phyloP scores from a whole-genome alignment of 495 filamentous ascomycete genomes.

The Entonaema liquescens region DNA sequence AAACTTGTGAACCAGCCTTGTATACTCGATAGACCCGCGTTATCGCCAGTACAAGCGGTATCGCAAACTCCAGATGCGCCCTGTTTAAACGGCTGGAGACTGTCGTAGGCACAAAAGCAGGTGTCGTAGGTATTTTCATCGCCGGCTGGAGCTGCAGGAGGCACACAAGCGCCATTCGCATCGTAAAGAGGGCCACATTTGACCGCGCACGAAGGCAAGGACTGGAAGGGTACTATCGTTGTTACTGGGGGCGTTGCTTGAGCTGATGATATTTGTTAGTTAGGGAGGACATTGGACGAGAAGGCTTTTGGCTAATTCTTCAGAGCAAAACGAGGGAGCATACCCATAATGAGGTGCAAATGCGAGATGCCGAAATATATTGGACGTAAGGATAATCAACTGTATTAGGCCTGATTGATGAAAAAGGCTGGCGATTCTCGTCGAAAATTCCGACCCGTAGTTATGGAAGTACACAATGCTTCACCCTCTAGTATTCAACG shows the following conservation, averaged over 20 bases:
- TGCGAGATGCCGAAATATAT: not conserved
- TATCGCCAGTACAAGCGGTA: constrained; percentile 44
- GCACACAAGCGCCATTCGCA: constrained; percentile 63
- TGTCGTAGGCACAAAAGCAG: constrained; percentile 60
- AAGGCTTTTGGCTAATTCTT: not conserved
- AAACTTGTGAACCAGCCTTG: constrained; percentile 60
- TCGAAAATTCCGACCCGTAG: constrained; percentile 11
- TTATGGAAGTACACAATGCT: constrained; percentile 5
- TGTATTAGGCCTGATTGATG: not conserved
- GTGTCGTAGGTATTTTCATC: constrained; percentile 44
- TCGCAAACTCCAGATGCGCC: constrained; percentile 55
- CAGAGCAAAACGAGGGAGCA: constrained; percentile 2
- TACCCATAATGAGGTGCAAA: constrained; percentile 25
- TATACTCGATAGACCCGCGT: constrained; percentile 51
- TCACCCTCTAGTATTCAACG: constrained; percentile 12
- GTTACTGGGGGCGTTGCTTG: constrained; percentile 41
- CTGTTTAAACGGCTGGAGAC: constrained; percentile 52
- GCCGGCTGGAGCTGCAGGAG: constrained; percentile 47
- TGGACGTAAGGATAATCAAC: constrained; percentile 1
- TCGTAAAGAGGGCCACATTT: constrained; percentile 61
- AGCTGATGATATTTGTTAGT: constrained; percentile 24
- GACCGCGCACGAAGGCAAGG: constrained; percentile 57
- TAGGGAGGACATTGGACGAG: not conserved
- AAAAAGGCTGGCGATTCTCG: not conserved
- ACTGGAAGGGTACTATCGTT: constrained; percentile 56